Conservation (phyloP, 371 early-diverging fungal species). For the Rhizopus microsporus region DNA sequence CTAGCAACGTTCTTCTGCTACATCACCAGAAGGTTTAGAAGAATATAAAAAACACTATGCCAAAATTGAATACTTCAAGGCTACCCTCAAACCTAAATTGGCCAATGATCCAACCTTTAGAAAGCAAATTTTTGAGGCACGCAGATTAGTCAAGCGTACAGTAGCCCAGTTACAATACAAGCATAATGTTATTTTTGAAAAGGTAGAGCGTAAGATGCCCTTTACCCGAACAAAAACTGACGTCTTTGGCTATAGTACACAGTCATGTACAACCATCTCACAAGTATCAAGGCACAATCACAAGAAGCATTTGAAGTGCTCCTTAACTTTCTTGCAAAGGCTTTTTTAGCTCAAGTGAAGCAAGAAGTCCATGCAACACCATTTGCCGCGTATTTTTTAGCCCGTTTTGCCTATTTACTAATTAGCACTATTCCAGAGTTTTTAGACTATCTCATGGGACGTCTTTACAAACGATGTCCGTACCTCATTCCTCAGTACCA, state of each 20-base stretch:
- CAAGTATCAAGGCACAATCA: constrained; percentile 43
- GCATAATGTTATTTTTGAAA: constrained; percentile 25
- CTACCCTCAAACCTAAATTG: constrained; percentile 23
- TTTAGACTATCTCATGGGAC: constrained; percentile 67
- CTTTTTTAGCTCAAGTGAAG: constrained; percentile 69
- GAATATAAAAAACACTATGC: constrained; percentile 35
- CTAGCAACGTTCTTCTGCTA: constrained; percentile 24
- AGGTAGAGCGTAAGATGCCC: constrained; percentile 12
- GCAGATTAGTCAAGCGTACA: constrained; percentile 23
- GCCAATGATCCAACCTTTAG: constrained; percentile 20
- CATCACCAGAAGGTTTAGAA: constrained; percentile 33
- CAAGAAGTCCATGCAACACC: constrained; percentile 68
- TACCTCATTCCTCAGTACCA: constrained; percentile 74
- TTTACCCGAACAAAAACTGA: neutral
- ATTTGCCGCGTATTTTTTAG: constrained; percentile 72
- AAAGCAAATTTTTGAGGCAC: constrained; percentile 27
- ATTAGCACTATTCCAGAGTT: constrained; percentile 62
- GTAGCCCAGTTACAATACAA: constrained; percentile 30
- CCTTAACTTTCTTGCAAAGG: constrained; percentile 70
- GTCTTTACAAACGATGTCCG: constrained; percentile 78
- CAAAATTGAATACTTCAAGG: constrained; percentile 26
- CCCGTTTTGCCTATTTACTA: constrained; percentile 65
- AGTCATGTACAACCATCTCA: constrained; percentile 44
- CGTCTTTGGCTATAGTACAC: constrained; percentile 41
- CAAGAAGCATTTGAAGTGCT: constrained; percentile 55